Evolutionary conservation across 2,329 filamentous ascomycete species (phyloP).

Genomic region (Fonsecaea pedrosoi): DNA sequence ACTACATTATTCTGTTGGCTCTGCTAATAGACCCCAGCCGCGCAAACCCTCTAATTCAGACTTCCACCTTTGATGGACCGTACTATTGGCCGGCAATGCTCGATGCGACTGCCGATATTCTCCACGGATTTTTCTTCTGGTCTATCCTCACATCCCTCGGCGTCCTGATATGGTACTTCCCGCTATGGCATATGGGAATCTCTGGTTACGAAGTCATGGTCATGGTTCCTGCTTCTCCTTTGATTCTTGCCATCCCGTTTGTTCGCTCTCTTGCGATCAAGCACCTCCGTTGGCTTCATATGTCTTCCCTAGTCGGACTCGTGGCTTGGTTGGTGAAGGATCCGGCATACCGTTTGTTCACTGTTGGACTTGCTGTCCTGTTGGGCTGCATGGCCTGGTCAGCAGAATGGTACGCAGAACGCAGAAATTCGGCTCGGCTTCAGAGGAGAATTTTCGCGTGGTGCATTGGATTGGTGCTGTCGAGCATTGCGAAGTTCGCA

Average conservation of each 20-base stretch:
- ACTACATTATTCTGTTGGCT: constrained; percentile 41
- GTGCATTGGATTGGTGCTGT: constrained; percentile 80
- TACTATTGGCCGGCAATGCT: constrained; percentile 78
- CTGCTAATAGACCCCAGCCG: constrained; percentile 64
- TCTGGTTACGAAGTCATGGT: constrained; percentile 93
- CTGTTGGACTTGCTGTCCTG: constrained; percentile 78
- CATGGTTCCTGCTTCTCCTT: constrained; percentile 80
- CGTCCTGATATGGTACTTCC: constrained; percentile 95
- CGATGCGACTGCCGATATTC: constrained; percentile 85
- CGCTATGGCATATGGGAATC: constrained; percentile 98
- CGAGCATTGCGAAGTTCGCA: constrained; percentile 88
- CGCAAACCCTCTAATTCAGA: constrained; percentile 72
- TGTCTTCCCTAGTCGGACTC: constrained; percentile 79
- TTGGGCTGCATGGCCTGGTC: constrained; percentile 85
- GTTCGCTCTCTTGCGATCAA: constrained; percentile 72
- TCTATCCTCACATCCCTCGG: constrained; percentile 89
- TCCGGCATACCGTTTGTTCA: constrained; percentile 77
- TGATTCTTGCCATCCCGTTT: constrained; percentile 74
- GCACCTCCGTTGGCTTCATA: constrained; percentile 73
- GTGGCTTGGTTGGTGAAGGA: constrained; percentile 77
- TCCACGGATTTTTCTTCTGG: constrained; percentile 98
- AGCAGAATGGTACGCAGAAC: constrained; percentile 79
- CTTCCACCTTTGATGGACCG: constrained; percentile 65
- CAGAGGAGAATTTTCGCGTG: constrained; percentile 84
- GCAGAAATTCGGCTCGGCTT: constrained; percentile 73